Evolutionary conservation across 371 early-diverging fungal genomes (phyloP).

Genomic region (Saksenaea vasiformis): DNA sequence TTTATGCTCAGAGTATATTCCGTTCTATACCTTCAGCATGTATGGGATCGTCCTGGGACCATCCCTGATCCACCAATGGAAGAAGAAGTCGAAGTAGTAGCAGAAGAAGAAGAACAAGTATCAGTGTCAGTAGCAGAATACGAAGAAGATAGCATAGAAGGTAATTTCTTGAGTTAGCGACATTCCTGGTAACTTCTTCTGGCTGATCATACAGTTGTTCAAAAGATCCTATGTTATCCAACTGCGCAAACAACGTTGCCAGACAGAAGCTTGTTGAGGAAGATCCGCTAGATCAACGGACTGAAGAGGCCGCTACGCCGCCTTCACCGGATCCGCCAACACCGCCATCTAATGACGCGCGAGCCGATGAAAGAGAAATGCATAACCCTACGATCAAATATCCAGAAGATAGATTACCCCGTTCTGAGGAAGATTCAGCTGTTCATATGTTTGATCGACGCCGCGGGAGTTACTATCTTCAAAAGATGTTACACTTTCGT

Average conservation of each 20-base stretch:
- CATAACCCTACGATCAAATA: background rate
- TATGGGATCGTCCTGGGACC: conserved; percentile 17
- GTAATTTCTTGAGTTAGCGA: background rate
- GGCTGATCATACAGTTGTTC: background rate
- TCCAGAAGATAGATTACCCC: background rate
- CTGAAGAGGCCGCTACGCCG: background rate
- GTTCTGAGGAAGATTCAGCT: background rate
- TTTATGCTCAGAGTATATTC: conserved; percentile 19
- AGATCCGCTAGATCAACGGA: background rate
- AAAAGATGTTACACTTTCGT: background rate
- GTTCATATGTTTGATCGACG: background rate
- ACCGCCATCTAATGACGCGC: background rate
- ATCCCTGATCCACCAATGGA: background rate
- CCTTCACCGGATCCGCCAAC: background rate
- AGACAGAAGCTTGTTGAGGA: background rate
- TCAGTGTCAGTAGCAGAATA: background rate
- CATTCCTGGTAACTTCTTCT: background rate
- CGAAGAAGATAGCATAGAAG: background rate
- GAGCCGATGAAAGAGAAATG: background rate
- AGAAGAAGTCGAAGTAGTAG: no score
- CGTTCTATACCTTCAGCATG: conserved; percentile 14
- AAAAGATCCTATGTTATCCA: background rate
- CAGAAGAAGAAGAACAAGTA: background rate
- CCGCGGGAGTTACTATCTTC: background rate
- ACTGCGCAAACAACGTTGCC: background rate